Evolutionary conservation across 2,329 filamentous ascomycete species (phyloP).

Genomic region (Arthrocladium fulminans): DNA sequence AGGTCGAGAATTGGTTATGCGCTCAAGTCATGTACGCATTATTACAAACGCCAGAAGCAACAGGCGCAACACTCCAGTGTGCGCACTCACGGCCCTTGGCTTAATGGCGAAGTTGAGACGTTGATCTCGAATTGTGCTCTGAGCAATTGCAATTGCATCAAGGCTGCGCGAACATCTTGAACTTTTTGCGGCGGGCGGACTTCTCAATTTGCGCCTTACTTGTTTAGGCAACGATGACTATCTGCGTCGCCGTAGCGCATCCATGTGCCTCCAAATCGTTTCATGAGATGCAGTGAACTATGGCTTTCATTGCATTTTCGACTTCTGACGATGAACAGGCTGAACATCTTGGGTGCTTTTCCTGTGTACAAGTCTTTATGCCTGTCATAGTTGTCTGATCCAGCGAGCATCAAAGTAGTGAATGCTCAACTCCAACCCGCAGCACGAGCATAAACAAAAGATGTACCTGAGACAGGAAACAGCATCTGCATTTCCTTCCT

Average conservation of each 20-base stretch:
- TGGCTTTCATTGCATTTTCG: too few species aligned
- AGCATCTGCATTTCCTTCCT: neutral
- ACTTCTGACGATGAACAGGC: too few species aligned
- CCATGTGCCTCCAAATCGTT: neutral
- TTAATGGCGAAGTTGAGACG: neutral
- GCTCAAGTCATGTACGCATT: neutral
- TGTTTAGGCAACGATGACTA: neutral
- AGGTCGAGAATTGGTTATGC: neutral
- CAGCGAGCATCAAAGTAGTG: neutral
- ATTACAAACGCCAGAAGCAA: neutral
- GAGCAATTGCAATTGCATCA: too few species aligned
- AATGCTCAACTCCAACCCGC: neutral
- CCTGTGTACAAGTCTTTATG: too few species aligned
- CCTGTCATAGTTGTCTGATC: too few species aligned
- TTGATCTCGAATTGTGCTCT: neutral
- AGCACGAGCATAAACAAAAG: neutral
- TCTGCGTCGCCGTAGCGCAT: neutral
- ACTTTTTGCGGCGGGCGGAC: neutral
- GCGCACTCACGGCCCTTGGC: neutral
- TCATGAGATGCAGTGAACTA: neutral
- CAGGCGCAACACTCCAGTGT: neutral
- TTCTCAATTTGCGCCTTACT: neutral
- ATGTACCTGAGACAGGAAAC: neutral
- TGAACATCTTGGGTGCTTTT: too few species aligned
- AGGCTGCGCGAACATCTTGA: neutral